Evolutionary conservation across 768 basidiomycete species (phyloP).

Genomic region (Hemileccinum impolitum): DNA sequence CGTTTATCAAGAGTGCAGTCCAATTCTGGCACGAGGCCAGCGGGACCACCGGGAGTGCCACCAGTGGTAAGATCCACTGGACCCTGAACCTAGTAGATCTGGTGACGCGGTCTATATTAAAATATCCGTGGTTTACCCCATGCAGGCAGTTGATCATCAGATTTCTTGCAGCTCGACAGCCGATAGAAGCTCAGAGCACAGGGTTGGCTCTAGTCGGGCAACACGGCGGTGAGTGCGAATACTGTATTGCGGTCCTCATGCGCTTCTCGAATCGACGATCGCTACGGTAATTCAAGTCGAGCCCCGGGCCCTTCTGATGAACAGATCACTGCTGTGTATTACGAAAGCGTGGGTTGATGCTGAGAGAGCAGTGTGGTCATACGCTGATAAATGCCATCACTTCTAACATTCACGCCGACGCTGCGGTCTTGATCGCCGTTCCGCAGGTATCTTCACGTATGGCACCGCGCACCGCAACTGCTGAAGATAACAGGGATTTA

Average conservation of each 20-base stretch:
- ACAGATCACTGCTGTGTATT: background rate
- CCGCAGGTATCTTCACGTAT: background rate
- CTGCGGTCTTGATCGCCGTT: background rate
- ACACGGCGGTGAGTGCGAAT: constrained; percentile 3
- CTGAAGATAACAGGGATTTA: too few species aligned
- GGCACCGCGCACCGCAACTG: too few species aligned
- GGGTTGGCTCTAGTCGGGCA: background rate
- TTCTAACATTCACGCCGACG: background rate
- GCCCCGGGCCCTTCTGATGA: background rate
- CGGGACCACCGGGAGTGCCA: too few species aligned
- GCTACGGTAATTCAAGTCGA: background rate
- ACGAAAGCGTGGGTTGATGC: background rate
- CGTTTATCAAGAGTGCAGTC: too few species aligned
- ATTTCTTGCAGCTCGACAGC: too few species aligned
- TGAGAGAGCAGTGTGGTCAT: background rate
- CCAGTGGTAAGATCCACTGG: too few species aligned
- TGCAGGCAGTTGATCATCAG: too few species aligned
- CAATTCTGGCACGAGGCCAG: too few species aligned
- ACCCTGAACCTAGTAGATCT: too few species aligned
- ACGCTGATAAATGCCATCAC: background rate
- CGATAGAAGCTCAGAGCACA: too few species aligned
- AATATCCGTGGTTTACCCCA: too few species aligned
- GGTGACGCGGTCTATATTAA: too few species aligned
- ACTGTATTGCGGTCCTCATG: background rate
- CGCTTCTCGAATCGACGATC: background rate